phyloP scores from a whole-genome alignment of 495 filamentous ascomycete genomes.

The Talaromyces borbonicus region DNA sequence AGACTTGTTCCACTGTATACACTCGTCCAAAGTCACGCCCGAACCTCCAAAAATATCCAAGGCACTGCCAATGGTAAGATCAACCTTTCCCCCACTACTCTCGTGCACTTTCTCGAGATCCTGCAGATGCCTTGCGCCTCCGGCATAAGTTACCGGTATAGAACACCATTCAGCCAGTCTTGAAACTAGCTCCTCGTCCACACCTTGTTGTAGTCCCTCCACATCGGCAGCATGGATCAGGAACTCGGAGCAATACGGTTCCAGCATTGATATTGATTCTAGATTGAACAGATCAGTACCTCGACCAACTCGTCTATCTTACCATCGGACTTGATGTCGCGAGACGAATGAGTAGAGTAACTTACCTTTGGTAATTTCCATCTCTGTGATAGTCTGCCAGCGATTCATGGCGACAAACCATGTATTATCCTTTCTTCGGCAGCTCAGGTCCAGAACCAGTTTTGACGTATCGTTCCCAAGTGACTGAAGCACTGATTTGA shows the following conservation, averaged over 20 bases:
- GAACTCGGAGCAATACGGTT: conserved; percentile 90
- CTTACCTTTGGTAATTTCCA: conserved; percentile 79
- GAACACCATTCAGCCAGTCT: conserved; percentile 73
- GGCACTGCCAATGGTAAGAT: conserved; percentile 93
- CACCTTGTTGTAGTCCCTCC: conserved; percentile 81
- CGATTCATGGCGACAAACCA: conserved; percentile 98
- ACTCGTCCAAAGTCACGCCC: conserved; percentile 77
- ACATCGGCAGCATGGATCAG: conserved; percentile 98
- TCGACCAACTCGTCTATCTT: background rate
- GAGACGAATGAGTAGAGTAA: too few species aligned
- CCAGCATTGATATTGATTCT: conserved; percentile 72
- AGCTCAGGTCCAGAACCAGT: conserved; percentile 91
- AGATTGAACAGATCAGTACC: background rate
- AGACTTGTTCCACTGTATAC: conserved; percentile 70
- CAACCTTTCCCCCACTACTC: conserved; percentile 70
- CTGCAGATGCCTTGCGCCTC: conserved; percentile 69
- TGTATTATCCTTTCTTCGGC: conserved; percentile 57
- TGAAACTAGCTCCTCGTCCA: conserved; percentile 76
- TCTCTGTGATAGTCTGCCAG: conserved; percentile 95
- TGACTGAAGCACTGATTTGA: conserved; percentile 59
- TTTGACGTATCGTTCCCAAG: conserved; percentile 66
- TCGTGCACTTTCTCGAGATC: conserved; percentile 72
- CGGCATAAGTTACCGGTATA: conserved; percentile 92
- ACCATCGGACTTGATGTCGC: too few species aligned
- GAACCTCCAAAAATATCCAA: conserved; percentile 90